These are phyloP conservation scores for Globisporangium abappressorium DNA, from an alignment of 352 stramenopile genomes.

Conservation along the genomic window DNA sequence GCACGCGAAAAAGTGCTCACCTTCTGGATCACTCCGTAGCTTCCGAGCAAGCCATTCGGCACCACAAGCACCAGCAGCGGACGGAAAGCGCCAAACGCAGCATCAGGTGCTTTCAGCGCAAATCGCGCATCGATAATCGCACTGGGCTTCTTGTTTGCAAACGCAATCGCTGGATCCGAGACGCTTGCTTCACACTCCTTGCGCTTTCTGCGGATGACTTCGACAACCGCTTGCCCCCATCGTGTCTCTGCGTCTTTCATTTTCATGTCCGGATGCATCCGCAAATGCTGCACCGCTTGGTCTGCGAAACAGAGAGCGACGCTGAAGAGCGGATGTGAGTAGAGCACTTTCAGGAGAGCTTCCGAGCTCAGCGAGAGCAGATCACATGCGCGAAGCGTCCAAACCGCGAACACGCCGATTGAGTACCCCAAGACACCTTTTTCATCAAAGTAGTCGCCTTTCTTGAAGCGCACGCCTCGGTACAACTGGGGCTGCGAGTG, in stretches of 20 bases:
- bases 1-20: neutral
- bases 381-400: slow-evolving; percentile 51
- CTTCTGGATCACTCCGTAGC: slow-evolving; percentile 5
- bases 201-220: slow-evolving; percentile 33
- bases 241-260: slow-evolving; percentile 32
- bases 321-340: slow-evolving; percentile 35
- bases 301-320: slow-evolving; percentile 43
- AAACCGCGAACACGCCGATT: slow-evolving; percentile 44
- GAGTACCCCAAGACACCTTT: slow-evolving; percentile 50
- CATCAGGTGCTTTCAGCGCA: slow-evolving; percentile 25
- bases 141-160: slow-evolving; percentile 24
- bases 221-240: slow-evolving; percentile 37
- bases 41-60: slow-evolving; percentile 42
- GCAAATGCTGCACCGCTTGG: slow-evolving; percentile 22
- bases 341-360: slow-evolving; percentile 38
- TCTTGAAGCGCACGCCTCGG: slow-evolving; percentile 28
- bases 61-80: slow-evolving; percentile 52
- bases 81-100: slow-evolving; percentile 35
- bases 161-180: neutral
- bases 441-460: slow-evolving; percentile 64
- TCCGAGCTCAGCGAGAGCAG: slow-evolving; percentile 49
- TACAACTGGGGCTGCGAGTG: slow-evolving; percentile 23
- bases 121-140: slow-evolving; percentile 29
- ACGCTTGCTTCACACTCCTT: slow-evolving; percentile 11
- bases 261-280: slow-evolving; percentile 12